Evolutionary conservation across 2,329 filamentous ascomycete species (phyloP), one percentile per base, ranked within the genome.

Genomic region (Colletotrichum sp.): DNA sequence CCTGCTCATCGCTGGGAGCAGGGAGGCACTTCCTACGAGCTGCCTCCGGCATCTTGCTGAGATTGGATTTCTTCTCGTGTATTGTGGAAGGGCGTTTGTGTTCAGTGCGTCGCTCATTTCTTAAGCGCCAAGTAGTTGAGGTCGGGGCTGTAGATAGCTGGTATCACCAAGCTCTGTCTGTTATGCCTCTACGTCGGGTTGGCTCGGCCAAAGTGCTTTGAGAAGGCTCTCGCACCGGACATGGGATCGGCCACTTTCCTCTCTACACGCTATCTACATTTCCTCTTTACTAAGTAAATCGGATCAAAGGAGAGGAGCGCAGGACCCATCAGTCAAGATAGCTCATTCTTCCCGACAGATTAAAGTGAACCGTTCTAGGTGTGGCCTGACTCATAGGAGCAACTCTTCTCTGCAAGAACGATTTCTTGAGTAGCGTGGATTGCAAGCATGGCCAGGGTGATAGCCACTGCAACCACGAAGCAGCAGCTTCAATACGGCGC

Each of bases 41-140:
- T 52, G n/a, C 0, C 44, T 52, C 9, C 12, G 0, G 4, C 44
- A 52, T 52, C 44, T 24, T 4, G 6, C 10, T 4, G 1, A 49
- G n/a, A 49, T n/a, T n/a, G 18, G 0, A 8, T 21, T 12, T 52
- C 10, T 52, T 52, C n/a, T 13, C 44, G 12, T 2, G 6, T 2
- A 1, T 1, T n/a, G 39, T 6, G 18, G 3, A 18, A 21, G 39
- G 18, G 39, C 18, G 5, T 21, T 12, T n/a, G 18, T n/a, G 18
- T 49, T 49, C 18, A 49, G 39, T n/a, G 39, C 6, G 3, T 0
- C 18, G 39, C 0, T 49, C 18, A 49, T 2, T 0, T n/a, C 6
- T 49, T n/a, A 1, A 49, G 1, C 6, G 10, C 39, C 18, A 49
- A n/a, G 1, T 49, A 49, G 18, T 49, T 4, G 0, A n/a, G 39